Conservation (phyloP, 1,284 basidiomycete species). For the Mycosarcoma maydis region DNA sequence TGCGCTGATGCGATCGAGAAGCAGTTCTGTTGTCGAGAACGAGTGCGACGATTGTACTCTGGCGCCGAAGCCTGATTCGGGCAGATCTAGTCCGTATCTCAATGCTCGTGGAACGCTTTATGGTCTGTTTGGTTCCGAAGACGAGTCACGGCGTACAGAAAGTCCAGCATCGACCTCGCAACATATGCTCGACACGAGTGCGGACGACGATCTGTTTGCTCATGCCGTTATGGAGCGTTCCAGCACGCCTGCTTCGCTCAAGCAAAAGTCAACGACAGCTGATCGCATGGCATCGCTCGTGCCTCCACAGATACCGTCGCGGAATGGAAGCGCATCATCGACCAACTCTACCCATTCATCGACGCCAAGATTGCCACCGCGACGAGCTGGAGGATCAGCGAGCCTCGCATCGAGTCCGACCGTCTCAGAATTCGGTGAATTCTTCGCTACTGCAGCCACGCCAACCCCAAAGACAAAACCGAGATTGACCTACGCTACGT, state of each 20-base stretch:
- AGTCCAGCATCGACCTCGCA: constrained; percentile 9
- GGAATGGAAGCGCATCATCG: constrained; percentile 28
- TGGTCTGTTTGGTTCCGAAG: constrained; percentile 5
- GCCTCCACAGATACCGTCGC: constrained; percentile 8
- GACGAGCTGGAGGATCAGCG: not conserved
- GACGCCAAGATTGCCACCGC: constrained; percentile 25
- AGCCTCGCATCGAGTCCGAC: constrained; percentile 28
- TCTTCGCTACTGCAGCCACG: not conserved
- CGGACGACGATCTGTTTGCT: constrained; percentile 35
- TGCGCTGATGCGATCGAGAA: constrained; percentile 5
- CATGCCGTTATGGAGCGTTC: constrained; percentile 32
- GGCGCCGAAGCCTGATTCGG: constrained; percentile 15
- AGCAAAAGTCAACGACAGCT: not conserved
- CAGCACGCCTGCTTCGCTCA: constrained; percentile 2
- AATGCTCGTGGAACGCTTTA: not conserved
- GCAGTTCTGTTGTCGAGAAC: constrained; percentile 6
- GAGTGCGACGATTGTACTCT: not conserved
- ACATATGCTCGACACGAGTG: constrained; percentile 28
- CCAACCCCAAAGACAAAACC: constrained; percentile 3
- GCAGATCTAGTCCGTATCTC: constrained; percentile 11
- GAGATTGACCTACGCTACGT: constrained; percentile 25
- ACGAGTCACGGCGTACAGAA: not conserved
- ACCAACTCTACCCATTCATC: constrained; percentile 4
- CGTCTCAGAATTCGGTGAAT: constrained; percentile 37
- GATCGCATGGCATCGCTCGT: not conserved